These are phyloP conservation scores for Phytophthora citrophthora DNA, from an alignment of 352 stramenopile species.

Conservation along the genomic window DNA sequence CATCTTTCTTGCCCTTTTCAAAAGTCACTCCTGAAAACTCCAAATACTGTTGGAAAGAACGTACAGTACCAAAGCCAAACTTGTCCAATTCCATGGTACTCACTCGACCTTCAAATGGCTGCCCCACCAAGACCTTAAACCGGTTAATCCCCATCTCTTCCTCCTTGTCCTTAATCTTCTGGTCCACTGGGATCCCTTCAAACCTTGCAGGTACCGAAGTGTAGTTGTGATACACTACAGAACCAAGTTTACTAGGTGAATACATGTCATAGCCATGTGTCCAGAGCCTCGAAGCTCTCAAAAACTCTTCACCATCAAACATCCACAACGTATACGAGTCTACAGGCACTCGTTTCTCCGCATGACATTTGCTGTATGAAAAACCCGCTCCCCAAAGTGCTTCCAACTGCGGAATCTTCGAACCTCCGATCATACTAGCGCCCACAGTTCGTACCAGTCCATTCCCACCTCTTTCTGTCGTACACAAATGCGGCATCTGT, in stretches of 20 bases:
- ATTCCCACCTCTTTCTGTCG: constrained; percentile 64
- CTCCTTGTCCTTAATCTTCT: constrained; percentile 47
- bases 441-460: constrained; percentile 71
- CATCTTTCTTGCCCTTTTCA: constrained; percentile 50
- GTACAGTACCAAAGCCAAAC: constrained; percentile 55
- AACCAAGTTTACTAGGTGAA: constrained; percentile 54
- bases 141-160: constrained; percentile 61
- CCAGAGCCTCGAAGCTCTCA: constrained; percentile 63
- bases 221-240: constrained; percentile 76
- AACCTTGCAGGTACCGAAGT: constrained; percentile 63
- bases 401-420: constrained; percentile 70
- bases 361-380: constrained; percentile 80
- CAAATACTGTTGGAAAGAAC: constrained; percentile 59
- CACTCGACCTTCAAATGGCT: constrained; percentile 64
- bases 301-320: constrained; percentile 70
- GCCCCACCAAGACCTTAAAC: constrained; percentile 55
- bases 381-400: constrained; percentile 76
- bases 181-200: constrained; percentile 52
- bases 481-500: constrained; percentile 74
- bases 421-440: constrained; percentile 75
- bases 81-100: constrained; percentile 61
- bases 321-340: constrained; percentile 78
- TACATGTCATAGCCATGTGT: constrained; percentile 73
- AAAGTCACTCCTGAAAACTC: constrained; percentile 64
- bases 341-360: constrained; percentile 64